These are phyloP conservation scores for Chalciporus sp. DNA, from an alignment of 1,284 basidiomycete species.

Conservation along the genomic window DNA sequence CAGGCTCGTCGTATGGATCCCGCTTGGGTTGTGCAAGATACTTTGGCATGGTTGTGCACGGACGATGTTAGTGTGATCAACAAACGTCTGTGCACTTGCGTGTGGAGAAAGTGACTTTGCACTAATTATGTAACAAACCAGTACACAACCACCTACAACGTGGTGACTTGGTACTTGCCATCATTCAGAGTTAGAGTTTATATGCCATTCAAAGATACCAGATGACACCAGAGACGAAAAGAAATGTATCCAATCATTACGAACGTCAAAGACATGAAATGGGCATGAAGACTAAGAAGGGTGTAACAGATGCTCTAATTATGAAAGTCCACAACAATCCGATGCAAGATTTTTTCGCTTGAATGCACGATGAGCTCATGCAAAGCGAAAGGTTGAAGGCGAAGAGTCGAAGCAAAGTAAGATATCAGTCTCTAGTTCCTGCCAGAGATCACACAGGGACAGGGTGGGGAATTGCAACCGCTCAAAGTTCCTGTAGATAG, in stretches of 20 bases:
- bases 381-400: not conserved
- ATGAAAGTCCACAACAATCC: slow-evolving; percentile 19
- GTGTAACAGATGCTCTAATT: slow-evolving; percentile 18
- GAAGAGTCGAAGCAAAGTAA: slow-evolving; percentile 7
- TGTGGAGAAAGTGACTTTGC: not conserved
- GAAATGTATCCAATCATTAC: slow-evolving; percentile 4
- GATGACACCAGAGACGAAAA: no score
- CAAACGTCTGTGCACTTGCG: not conserved
- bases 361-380: not conserved
- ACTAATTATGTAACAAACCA: slow-evolving; percentile 13
- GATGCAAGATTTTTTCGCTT: slow-evolving; percentile 13
- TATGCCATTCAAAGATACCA: no score
- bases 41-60: slow-evolving; percentile 34
- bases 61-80: not conserved
- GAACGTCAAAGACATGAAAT: slow-evolving; percentile 6
- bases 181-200: no score
- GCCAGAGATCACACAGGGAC: not conserved
- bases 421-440: slow-evolving; percentile 6
- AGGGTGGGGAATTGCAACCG: not conserved
- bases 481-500: slow-evolving; percentile 33
- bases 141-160: not conserved
- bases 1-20: slow-evolving; percentile 37
- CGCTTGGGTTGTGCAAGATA: slow-evolving; percentile 30
- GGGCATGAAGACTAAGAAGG: not conserved
- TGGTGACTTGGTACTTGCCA: no score